A percentile compares a stretch with the other conserved stretches of the same genome.
Evolutionary conservation across 2,329 filamentous ascomycete genomes (phyloP).

Genomic region (Ceratocystis smalleyi): DNA sequence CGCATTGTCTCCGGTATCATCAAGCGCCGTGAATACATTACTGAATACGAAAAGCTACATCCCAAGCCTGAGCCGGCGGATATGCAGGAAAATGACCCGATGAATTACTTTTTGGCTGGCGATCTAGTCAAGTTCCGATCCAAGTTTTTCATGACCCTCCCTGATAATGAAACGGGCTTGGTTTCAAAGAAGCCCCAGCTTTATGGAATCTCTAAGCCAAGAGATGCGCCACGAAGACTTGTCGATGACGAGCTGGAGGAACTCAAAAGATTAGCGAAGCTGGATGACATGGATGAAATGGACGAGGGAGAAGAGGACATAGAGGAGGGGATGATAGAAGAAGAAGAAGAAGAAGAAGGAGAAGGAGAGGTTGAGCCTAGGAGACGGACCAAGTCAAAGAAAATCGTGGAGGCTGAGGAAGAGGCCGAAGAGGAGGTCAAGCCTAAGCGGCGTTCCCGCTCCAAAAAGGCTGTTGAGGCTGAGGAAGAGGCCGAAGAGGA

Average conservation of each 20-base stretch:
- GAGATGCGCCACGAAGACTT: neutral
- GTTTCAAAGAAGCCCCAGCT: neutral
- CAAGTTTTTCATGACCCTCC: slow-evolving; percentile 9
- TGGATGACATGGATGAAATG: neutral
- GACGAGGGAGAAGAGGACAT: neutral
- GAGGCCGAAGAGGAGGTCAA: neutral
- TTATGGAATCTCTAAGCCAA: slow-evolving; percentile 5
- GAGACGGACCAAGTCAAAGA: neutral
- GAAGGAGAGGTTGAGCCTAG: neutral
- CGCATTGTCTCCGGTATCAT: neutral
- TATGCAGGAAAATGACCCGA: neutral
- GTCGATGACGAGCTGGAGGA: neutral
- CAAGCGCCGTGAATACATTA: neutral
- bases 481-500: neutral
- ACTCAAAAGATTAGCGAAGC: neutral
- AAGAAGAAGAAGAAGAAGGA: neutral
- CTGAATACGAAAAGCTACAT: neutral
- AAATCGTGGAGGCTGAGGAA: neutral
- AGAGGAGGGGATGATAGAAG: neutral
- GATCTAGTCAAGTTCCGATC: slow-evolving; percentile 5
- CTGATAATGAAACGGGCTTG: slow-evolving; percentile 14
- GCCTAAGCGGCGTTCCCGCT: neutral
- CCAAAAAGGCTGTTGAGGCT: neutral
- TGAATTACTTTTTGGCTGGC: slow-evolving; percentile 4
- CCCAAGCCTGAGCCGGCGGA: neutral